Conservation (phyloP, 1,284 basidiomycete genomes). For the Boletellus dicymbophilus region DNA sequence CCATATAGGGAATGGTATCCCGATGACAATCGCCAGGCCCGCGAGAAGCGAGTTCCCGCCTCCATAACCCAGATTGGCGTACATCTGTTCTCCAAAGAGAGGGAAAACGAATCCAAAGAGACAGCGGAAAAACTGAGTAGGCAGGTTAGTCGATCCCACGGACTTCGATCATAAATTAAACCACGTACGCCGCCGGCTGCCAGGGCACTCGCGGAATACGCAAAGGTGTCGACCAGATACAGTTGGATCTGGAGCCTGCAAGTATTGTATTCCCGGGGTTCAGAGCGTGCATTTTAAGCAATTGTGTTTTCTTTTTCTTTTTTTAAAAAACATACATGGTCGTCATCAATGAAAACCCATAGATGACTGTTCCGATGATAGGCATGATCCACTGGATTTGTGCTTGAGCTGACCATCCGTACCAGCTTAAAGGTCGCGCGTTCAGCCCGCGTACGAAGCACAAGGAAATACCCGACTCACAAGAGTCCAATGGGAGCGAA, state of each 20-base stretch:
- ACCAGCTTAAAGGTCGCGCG: constrained; percentile 33
- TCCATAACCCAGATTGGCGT: constrained; percentile 58
- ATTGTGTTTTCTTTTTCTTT: too few species aligned
- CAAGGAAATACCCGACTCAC: constrained; percentile 42
- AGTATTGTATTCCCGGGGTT: not conserved
- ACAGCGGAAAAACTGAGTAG: constrained; percentile 61
- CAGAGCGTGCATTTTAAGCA: not conserved
- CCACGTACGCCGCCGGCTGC: constrained; percentile 61
- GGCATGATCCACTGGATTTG: constrained; percentile 41
- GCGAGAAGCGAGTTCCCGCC: constrained; percentile 66
- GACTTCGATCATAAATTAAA: not conserved
- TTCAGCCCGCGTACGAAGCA: not conserved
- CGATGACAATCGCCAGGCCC: constrained; percentile 38
- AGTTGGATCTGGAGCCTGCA: constrained; percentile 64
- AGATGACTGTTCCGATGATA: constrained; percentile 41
- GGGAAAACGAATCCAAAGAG: constrained; percentile 74
- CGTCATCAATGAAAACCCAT: constrained; percentile 47
- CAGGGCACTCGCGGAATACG: constrained; percentile 66
- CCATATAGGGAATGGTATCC: constrained; percentile 55
- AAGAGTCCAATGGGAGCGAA: constrained; percentile 74
- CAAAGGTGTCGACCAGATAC: constrained; percentile 73
- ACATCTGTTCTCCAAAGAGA: constrained; percentile 72
- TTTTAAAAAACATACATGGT: constrained; percentile 18
- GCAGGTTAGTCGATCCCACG: too few species aligned
- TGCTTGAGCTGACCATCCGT: constrained; percentile 42